Percentiles rank a stretch among this genome's conserved stretches.
Conservation (phyloP, 1,284 basidiomycete genomes). For the Wolfiporia cocos region DNA sequence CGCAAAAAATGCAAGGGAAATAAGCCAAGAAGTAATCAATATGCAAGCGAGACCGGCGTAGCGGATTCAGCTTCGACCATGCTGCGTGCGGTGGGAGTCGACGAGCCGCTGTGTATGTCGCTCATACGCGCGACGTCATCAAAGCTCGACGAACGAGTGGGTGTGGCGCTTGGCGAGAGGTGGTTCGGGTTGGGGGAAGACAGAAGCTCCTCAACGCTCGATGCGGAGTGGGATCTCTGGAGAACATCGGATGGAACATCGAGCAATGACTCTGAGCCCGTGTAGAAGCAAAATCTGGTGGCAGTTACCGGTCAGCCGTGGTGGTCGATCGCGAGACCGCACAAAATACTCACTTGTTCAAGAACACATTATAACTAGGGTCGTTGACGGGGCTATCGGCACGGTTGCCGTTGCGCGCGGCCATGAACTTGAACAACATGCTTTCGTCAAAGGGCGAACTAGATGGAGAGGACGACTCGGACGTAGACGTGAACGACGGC, state of each 20-base stretch:
- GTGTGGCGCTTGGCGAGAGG: conserved; percentile 19
- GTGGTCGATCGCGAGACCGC: neutral
- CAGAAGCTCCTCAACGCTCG: conserved; percentile 47
- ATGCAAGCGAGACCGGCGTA: conserved; percentile 11
- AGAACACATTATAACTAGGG: conserved; percentile 49
- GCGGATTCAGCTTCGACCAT: conserved; percentile 9
- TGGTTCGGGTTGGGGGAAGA: conserved; percentile 21
- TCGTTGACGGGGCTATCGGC: conserved; percentile 15
- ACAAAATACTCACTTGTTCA: conserved; percentile 47
- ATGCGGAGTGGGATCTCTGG: conserved; percentile 48
- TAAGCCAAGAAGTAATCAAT: conserved; percentile 6
- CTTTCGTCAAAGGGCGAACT: conserved; percentile 13
- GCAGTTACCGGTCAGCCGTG: conserved; percentile 4
- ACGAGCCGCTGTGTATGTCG: conserved; percentile 17
- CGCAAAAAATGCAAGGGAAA: neutral
- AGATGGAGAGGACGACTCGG: conserved; percentile 25
- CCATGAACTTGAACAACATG: conserved; percentile 6
- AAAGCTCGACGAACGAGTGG: conserved; percentile 25
- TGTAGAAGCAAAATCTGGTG: conserved; percentile 72
- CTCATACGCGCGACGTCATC: conserved; percentile 25
- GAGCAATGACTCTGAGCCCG: conserved; percentile 37
- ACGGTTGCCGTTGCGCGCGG: conserved; percentile 1
- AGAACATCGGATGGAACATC: conserved; percentile 28
- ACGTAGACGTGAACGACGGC: conserved; percentile 39
- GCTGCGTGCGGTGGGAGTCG: conserved; percentile 23